Percentiles rank a stretch among this genome's conserved stretches.
Evolutionary conservation across 352 stramenopile genomes (phyloP).

Genomic region (Phytophthora palmivora): DNA sequence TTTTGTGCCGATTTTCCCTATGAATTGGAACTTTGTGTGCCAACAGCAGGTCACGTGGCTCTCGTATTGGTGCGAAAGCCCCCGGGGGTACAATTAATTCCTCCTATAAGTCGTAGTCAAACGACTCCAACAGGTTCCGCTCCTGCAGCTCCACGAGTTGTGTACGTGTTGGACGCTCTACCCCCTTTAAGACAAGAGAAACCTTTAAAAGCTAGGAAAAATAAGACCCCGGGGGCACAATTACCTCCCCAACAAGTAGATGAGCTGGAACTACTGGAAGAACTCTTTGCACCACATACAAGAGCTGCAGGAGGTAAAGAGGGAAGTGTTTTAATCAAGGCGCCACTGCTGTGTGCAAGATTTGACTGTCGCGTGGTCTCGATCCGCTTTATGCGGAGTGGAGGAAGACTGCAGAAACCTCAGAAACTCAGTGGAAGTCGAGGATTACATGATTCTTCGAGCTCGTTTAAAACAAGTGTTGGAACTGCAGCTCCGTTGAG

Average conservation of each 20-base stretch:
- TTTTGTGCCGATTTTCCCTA: slow-evolving; percentile 37
- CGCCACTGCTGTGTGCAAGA: slow-evolving; percentile 71
- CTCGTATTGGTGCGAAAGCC: slow-evolving; percentile 55
- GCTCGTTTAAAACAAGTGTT: slow-evolving; percentile 18
- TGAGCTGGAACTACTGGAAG: slow-evolving; percentile 73
- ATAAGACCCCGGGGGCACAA: slow-evolving; percentile 29
- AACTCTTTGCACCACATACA: slow-evolving; percentile 63
- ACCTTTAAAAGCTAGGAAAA: slow-evolving; percentile 33
- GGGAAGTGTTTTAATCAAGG: slow-evolving; percentile 64
- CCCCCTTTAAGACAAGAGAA: slow-evolving; percentile 41
- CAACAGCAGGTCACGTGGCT: slow-evolving; percentile 62
- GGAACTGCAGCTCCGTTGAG: slow-evolving; percentile 45
- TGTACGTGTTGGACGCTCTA: slow-evolving; percentile 81
- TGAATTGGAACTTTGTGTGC: slow-evolving; percentile 63
- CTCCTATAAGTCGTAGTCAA: slow-evolving; percentile 10
- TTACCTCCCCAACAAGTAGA: slow-evolving; percentile 54
- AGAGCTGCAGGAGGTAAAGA: slow-evolving; percentile 61
- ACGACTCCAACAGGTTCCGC: slow-evolving; percentile 6
- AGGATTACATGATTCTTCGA: slow-evolving; percentile 19
- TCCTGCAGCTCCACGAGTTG: slow-evolving; percentile 42
- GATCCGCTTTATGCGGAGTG: slow-evolving; percentile 63
- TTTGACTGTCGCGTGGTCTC: slow-evolving; percentile 78
- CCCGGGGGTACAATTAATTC: slow-evolving; percentile 14
- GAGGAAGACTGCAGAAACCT: slow-evolving; percentile 3
- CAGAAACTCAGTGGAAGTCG: slow-evolving; percentile 13